Base-by-base conservation (phyloP, 352 stramenopile species). In the Pythium utonaiense region DNA sequence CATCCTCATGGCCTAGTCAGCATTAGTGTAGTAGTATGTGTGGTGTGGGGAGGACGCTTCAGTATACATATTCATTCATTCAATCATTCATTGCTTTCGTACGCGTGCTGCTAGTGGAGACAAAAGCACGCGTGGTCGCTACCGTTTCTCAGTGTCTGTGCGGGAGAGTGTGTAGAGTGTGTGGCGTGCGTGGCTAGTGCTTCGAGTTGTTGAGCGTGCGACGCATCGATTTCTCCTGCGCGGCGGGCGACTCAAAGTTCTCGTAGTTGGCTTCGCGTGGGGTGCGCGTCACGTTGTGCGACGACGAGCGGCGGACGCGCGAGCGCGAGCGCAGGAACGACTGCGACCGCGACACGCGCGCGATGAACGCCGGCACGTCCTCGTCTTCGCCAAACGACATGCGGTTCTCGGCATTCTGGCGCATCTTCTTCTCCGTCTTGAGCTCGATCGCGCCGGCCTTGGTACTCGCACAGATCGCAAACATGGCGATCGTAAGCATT, bases 1-100 rank as follows among this genome's bases (percentile, higher is more conserved):
- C 12, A 96, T 96, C 56, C 77, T 96, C 33, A 96, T 95, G 83
- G 85, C 85, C 28, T 96, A 69, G 33, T 24, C 19, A n/a, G n/a
- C n/a, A n/a, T n/a, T n/a, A n/a, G 19, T 6, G 24, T 31, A 10
- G n/a, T 41, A 6, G 10, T 21, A 12, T 36, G 34, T 1, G 33
- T 51, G 28, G 25, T 8, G 17, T 6, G 16, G 5, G 5, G 50
- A 41, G 36, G 38, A 17, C 41, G n/a, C 38, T 49, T 47, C 19
- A 54, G 19, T 53, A 51, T 53, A 45, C 56, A 38, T 19, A 54
- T 57, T 34, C 17, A 42, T 57, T 53, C 48, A 53, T 49, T 55
- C 21, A 44, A 57, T 52, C 27, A 36, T 40, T 50, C 42, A 50
- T 50, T 28, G 10, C 16, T 28, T 28, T 50, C 17, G 42, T 50